A percentile compares a stretch with the other conserved stretches of the same genome.
These are phyloP conservation scores for Tylopilus plumbeoviolaceoides DNA, from an alignment of 768 basidiomycete genomes.

Conservation along the genomic window DNA sequence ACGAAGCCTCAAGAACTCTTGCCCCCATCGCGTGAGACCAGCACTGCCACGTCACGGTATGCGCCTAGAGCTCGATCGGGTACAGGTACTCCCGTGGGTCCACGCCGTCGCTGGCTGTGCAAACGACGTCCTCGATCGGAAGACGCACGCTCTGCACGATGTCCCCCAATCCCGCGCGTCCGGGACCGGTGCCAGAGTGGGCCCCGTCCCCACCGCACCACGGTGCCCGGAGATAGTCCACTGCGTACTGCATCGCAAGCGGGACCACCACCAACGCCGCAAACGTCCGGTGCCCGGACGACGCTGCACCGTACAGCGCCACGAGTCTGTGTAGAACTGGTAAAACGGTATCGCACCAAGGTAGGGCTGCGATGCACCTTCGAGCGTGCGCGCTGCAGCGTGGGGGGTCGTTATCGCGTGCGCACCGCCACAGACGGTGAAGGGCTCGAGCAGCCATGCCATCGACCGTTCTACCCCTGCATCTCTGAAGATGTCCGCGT, in stretches of 20 bases:
- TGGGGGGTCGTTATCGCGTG: conserved; percentile 9
- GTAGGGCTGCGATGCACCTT: conserved; percentile 51
- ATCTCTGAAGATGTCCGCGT: conserved; percentile 80
- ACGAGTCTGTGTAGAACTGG: conserved; percentile 93
- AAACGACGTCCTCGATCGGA: conserved; percentile 47
- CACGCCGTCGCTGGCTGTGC: conserved; percentile 3
- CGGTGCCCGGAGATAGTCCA: conserved; percentile 79
- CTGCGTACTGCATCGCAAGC: conserved; percentile 67
- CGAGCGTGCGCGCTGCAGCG: conserved; percentile 34
- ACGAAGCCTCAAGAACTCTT: conserved; percentile 55
- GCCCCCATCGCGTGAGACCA: conserved; percentile 29
- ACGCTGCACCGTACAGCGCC: conserved; percentile 85
- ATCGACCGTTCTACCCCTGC: conserved; percentile 54
- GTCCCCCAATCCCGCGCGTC: conserved; percentile 1
- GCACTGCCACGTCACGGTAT: conserved; percentile 57
- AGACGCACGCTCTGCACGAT: conserved; percentile 55
- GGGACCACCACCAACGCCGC: conserved; percentile 72
- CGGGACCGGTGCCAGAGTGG: background rate
- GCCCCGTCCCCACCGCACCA: conserved; percentile 67
- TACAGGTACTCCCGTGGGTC: conserved; percentile 62
- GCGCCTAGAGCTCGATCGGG: conserved; percentile 65
- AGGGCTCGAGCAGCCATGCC: conserved; percentile 54
- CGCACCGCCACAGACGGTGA: conserved; percentile 29
- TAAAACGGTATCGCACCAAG: conserved; percentile 76
- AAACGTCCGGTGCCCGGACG: conserved; percentile 79